Evolutionary conservation across 352 stramenopile genomes (phyloP), one percentile per base, ranked within the genome.

Genomic region (Phytophthora sp.): DNA sequence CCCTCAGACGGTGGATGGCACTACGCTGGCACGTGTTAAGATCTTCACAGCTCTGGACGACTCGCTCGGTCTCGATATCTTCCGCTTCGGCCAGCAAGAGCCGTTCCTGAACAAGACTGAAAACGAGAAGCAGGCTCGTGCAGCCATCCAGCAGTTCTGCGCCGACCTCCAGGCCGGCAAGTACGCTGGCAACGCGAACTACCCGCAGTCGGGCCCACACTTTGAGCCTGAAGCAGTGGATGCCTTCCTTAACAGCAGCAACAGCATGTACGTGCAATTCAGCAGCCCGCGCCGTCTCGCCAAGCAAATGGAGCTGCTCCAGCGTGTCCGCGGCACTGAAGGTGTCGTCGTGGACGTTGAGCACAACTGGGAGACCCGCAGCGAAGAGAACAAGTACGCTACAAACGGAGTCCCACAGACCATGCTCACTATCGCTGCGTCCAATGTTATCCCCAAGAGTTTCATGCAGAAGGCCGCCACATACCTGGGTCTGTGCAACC

Each of bases 401-500:
- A 72, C 74, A 41, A 51, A 70, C 24, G 36, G 69, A 8, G 23
- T 71, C 8, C 78, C 83, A 5, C 84, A 94, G 73, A 94, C 84
- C 29, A 95, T 96, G 88, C 70, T 95, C 60, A 95, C 87, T 16
- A 80, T 96, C 51, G 88, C 85, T 2, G 79, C 83, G 6, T 76
- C 87, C 24, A 96, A 96, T 55, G 87, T 96, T 57, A 79, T 96
- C 24, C 79, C 84, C 60, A 94, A 93, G 73, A 82, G 80, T 55
- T 77, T 82, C 47, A 90, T 95, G 59, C 86, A 93, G 56, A 93
- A 91, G 62, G 78, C 86, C 5, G 85, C 84, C 39, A 93, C 80
- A 3, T 96, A 96, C 66, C 78, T 99, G 9, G 97, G 87, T 58
- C 70, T 98, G 21, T 97, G 97, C 78, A 84, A 96, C 66, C 86